phyloP scores from a whole-genome alignment of 1,139 yeast genomes.

The Petasospora fabianii region DNA sequence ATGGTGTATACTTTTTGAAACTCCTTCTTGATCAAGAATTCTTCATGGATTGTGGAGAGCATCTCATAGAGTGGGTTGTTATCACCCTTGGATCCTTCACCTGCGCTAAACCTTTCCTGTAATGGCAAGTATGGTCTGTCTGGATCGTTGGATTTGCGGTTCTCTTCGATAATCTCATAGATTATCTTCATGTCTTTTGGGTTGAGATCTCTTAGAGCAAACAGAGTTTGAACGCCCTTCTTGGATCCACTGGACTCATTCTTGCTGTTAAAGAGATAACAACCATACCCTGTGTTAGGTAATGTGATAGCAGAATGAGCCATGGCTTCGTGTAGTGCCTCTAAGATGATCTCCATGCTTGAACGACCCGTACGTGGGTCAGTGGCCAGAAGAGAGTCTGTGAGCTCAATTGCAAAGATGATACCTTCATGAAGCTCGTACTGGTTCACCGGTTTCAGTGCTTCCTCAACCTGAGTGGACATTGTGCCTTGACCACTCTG shows the following conservation, averaged over 20 bases:
- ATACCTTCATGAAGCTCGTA: conserved; percentile 59
- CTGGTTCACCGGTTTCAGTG: neutral
- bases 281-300: conserved; percentile 65
- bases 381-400: conserved; percentile 44
- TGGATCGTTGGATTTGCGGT: conserved; percentile 5
- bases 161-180: conserved; percentile 35
- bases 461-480: conserved; percentile 2
- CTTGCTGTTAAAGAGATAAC: conserved; percentile 55
- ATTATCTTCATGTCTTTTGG: conserved; percentile 37
- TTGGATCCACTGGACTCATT: conserved; percentile 23
- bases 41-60: conserved; percentile 35
- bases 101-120: conserved; percentile 19
- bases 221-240: conserved; percentile 34
- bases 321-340: conserved; percentile 52
- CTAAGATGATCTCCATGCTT: conserved; percentile 50
- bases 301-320: conserved; percentile 54
- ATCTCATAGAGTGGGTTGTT: conserved; percentile 32
- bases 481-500: too few relatives aligned
- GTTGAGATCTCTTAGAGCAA: conserved; percentile 39
- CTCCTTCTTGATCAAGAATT: conserved; percentile 31
- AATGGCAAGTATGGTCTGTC: conserved; percentile 23
- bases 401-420: conserved; percentile 56
- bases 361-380: conserved; percentile 35
- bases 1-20: conserved; percentile 36
- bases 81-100: too few relatives aligned